Evolutionary conservation across 345 rosid genomes (phyloP).

Genomic region (Trapa bicornis): DNA sequence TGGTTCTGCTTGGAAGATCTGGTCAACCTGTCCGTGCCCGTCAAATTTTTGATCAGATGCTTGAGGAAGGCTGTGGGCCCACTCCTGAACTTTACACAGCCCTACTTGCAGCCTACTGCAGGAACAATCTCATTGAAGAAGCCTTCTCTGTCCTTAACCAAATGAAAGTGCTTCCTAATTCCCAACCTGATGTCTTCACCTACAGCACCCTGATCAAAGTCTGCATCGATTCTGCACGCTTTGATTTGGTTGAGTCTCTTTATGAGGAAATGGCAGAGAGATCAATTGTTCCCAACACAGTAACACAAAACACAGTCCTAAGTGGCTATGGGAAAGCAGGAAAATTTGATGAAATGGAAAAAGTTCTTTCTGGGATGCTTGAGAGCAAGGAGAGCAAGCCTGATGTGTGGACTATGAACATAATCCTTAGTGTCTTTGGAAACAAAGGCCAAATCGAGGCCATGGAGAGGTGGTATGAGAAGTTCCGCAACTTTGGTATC

Average conservation of each 20-base stretch:
- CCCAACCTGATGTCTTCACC: constrained; percentile 75
- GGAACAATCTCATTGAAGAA: constrained; percentile 46
- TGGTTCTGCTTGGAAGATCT: constrained; percentile 57
- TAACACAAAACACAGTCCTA: constrained; percentile 77
- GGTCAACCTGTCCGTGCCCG: constrained; percentile 56
- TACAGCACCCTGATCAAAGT: constrained; percentile 69
- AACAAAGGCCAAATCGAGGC: constrained; percentile 66
- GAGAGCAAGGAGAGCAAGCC: constrained; percentile 53
- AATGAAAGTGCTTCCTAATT: constrained; percentile 61
- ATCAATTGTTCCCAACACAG: constrained; percentile 57
- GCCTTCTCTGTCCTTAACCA: constrained; percentile 47
- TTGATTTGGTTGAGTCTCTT: constrained; percentile 49
- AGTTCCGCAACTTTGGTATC: constrained; percentile 62
- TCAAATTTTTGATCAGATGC: constrained; percentile 66
- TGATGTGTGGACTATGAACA: constrained; percentile 93
- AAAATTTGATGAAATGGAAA: constrained; percentile 77
- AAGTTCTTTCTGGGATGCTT: constrained; percentile 59
- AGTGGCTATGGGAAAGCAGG: constrained; percentile 77
- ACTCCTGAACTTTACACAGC: constrained; percentile 72
- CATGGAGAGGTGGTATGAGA: constrained; percentile 94
- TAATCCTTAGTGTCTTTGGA: constrained; percentile 68
- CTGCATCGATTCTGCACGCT: constrained; percentile 47
- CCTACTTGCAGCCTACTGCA: constrained; percentile 57
- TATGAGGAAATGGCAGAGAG: constrained; percentile 66
- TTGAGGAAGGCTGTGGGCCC: constrained; percentile 64